phyloP scores from a whole-genome alignment of 2,329 filamentous ascomycete genomes.

The Fusarium avenaceum region DNA sequence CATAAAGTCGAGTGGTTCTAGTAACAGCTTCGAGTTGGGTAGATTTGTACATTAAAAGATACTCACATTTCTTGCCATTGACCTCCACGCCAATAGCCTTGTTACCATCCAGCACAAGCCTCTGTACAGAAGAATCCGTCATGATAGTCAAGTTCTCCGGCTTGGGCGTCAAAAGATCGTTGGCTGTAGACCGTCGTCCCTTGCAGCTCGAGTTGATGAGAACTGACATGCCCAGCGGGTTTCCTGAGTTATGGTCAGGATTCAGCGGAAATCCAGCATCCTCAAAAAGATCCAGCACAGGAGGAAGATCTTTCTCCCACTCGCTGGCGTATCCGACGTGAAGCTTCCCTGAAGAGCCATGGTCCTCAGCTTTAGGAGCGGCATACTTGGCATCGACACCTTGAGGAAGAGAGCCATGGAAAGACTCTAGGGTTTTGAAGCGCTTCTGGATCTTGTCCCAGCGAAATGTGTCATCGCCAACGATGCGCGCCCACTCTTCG shows the following conservation, averaged over 20 bases:
- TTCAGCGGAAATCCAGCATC: conserved; percentile 64
- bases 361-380: conserved; percentile 58
- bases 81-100: conserved; percentile 40
- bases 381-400: conserved; percentile 61
- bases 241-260: conserved; percentile 69
- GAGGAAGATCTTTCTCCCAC: conserved; percentile 63
- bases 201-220: conserved; percentile 63
- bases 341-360: conserved; percentile 64
- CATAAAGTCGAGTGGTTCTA: too few species aligned
- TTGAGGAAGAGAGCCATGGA: conserved; percentile 58
- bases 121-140: conserved; percentile 38
- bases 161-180: conserved; percentile 60
- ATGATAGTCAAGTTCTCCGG: conserved; percentile 59
- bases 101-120: conserved; percentile 32
- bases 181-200: conserved; percentile 64
- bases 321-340: conserved; percentile 62
- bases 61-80: conserved; percentile 38
- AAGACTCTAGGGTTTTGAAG: conserved; percentile 68
- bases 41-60: too few species aligned
- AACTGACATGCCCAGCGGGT: conserved; percentile 68
- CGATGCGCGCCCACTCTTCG: conserved; percentile 69
- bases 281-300: conserved; percentile 62
- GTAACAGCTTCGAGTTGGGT: too few species aligned
- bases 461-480: conserved; percentile 67
- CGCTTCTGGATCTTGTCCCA: conserved; percentile 67